phyloP scores from a whole-genome alignment of 2,329 filamentous ascomycete species.

The Aspergillus felis region DNA sequence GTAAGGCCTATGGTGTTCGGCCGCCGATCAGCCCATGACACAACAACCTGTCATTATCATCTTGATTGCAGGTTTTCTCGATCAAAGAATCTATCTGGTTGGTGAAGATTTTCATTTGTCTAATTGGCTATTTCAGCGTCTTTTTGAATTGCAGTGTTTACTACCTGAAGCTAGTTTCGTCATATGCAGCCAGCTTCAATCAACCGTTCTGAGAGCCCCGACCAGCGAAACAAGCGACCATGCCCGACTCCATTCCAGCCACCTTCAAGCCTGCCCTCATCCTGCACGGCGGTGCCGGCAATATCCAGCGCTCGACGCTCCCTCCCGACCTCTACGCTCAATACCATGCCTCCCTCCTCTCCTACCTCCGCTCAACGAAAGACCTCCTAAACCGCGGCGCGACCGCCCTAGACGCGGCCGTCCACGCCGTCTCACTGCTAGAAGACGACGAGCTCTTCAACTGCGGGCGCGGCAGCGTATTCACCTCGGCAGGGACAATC shows the following conservation, averaged over 20 bases:
- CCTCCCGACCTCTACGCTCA: constrained; percentile 54
- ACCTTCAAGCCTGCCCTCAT: constrained; percentile 56
- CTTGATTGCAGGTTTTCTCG: too few species aligned
- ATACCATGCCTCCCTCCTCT: constrained; percentile 59
- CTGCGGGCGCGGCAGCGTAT: constrained; percentile 77
- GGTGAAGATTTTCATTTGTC: too few species aligned
- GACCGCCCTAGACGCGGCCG: constrained; percentile 68
- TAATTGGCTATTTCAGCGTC: too few species aligned
- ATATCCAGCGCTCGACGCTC: constrained; percentile 59
- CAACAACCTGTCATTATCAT: neutral
- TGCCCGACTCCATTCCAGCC: neutral
- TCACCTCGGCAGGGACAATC: constrained; percentile 75
- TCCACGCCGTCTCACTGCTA: constrained; percentile 68
- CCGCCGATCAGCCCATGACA: neutral
- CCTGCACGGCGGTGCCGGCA: constrained; percentile 70
- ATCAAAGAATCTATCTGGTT: too few species aligned
- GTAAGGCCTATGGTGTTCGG: neutral
- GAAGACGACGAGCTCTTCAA: constrained; percentile 84
- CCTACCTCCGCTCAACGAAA: constrained; percentile 53
- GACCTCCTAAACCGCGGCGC: constrained; percentile 41
- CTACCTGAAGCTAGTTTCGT: too few species aligned
- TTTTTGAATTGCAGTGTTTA: too few species aligned
- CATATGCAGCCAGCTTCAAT: too few species aligned
- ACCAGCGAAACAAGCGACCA: neutral
- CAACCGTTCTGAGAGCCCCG: too few species aligned